Base-by-base conservation (phyloP, 129 eudicot species). In the Apium graveolens region DNA sequence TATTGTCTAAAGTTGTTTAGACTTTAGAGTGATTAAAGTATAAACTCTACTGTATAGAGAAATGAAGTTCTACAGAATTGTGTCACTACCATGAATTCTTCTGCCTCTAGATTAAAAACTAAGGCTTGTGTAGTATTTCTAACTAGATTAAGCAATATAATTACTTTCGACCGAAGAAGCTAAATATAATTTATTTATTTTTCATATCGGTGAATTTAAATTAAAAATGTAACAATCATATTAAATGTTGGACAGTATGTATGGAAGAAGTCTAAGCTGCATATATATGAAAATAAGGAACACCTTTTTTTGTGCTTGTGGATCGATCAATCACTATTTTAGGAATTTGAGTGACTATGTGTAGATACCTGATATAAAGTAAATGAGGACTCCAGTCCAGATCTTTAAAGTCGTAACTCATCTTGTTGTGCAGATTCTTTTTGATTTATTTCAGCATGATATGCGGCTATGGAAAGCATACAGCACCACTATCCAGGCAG, bases 381-480 rank as follows among this genome's bases (percentile, higher is more conserved):
- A 63, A 63, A 63, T 63, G 32, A 55, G n/a, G 29, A 55, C 13
- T 57, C 14, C 31, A 2, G 65, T 57, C 68, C 68, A 60, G 68
- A 66, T 66, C 41, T 31, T 8, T 70, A 16, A 70, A 31, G 74
- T 34, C 14, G 2, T 2, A 1, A 5, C 26, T 9, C 74, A n/a
- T 42, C 76, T 72, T 72, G 51, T 72, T 72, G 48, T 62, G 74
- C 89, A 95, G 97, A 97, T 95, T 78, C 95, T 95, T 34, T 81
- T 91, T 82, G 99, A 92, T 87, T 82, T 95, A 81, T 95, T 95
- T 83, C 91, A 87, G 74, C 99, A 92, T 82, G 97, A 95, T 82
- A 81, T 78, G 86, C 88, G 95, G 62, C 79, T 92, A 48, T 95
- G 99, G 99, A 85, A 90, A 81, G 97, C 97, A 63, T 95, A 95